These are phyloP conservation scores for Dittrichia graveolens DNA, from an alignment of 129 eudicot species.

Conservation along the genomic window DNA sequence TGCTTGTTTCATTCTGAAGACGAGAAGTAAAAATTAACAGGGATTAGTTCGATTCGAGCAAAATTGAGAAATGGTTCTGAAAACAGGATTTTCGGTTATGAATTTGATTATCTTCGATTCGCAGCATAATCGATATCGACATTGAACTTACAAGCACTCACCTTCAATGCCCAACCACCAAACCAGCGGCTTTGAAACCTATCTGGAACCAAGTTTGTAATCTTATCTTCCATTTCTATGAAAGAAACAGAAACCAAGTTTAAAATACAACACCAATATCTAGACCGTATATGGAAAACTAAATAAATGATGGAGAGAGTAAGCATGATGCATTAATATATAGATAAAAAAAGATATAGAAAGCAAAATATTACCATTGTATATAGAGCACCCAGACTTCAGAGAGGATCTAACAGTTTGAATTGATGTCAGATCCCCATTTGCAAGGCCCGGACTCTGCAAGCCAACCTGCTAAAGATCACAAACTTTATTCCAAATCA, in stretches of 20 bases:
- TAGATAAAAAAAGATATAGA: constrained; percentile 5
- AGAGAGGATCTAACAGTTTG: constrained; percentile 39
- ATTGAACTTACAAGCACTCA: constrained; percentile 23
- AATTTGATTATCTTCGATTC: neutral
- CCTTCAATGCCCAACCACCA: constrained; percentile 85
- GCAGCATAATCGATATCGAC: neutral
- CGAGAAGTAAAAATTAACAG: constrained; percentile 13
- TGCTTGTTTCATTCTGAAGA: constrained; percentile 48
- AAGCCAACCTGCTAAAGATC: constrained; percentile 31
- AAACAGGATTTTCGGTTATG: neutral
- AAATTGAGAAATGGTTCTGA: neutral
- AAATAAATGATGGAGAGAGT: neutral
- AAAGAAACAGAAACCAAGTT: neutral
- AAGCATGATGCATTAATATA: neutral
- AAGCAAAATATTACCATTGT: constrained; percentile 33
- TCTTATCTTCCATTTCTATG: constrained; percentile 37
- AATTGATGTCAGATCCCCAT: constrained; percentile 30
- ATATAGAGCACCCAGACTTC: constrained; percentile 21
- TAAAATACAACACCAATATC: constrained; percentile 10
- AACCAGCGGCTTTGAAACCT: constrained; percentile 81
- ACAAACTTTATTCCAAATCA: neutral
- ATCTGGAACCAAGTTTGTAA: constrained; percentile 29
- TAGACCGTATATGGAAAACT: neutral
- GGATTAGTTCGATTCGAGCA: neutral
- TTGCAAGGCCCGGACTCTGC: constrained; percentile 39